Base-by-base conservation (phyloP, 768 basidiomycete genomes). In the Mycena albidolilacea region DNA sequence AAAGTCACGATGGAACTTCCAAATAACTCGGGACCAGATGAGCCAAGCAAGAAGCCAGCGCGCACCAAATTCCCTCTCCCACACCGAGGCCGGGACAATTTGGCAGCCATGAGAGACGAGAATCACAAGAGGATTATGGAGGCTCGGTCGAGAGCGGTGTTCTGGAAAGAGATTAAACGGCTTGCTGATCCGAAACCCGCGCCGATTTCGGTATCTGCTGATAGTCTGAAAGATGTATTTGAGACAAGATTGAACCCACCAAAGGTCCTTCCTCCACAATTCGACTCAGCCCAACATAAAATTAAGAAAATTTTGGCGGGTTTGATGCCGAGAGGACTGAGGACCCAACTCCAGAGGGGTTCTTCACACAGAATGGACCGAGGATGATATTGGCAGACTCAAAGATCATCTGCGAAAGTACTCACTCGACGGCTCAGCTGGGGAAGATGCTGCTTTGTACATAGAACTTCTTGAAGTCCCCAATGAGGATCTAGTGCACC, bases 221-320 rank as follows among this genome's bases (percentile, higher is more conserved):
- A 9, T 5, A 14, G 12, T 4, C 55, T 57, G 11, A 35, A 57
- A 12, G 14, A 35, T 35, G 55, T 57, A 8, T 37, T 57, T 30
- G 55, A 37, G 55, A 57, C 35, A 30, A 23, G 55, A 7, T 11
- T 57, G 30, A 57, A 35, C 55, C 55, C 55, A 5, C 12, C 41
- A 10, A 12, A 10, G 41, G 12, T 43, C 12, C 41, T 43, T 10
- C 41, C 41, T 1, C 30, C 55, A 9, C 30, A 35, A 37, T 57
- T 57, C 30, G 55, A 57, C 30, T 30, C 23, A 15, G 30, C 30
- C 2, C 30, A 57, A 3, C 55, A 57, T 6, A 57, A 57, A 4
- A 57, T 57, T 15, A 57, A 57, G 7, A 57, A 57, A 35, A 12
- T 57, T 72, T 81, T 43, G 41, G 41, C 41, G 41, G 12, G 10